Conservation (phyloP, 495 filamentous ascomycete genomes). For the Podospora appendiculata region DNA sequence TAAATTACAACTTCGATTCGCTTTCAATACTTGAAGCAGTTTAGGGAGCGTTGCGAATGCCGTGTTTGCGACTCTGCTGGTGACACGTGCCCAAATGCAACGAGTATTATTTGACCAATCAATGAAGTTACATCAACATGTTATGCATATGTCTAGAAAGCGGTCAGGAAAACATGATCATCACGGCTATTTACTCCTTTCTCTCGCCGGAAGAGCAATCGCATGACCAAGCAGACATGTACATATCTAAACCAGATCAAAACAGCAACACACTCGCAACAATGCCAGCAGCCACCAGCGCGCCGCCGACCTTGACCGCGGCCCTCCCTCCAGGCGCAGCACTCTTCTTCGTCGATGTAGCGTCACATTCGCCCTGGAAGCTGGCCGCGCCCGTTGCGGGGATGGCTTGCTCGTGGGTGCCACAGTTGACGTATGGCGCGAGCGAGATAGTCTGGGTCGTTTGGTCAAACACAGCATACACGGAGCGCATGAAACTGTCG, state of each 20-base stretch:
- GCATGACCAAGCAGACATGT: too few relatives aligned
- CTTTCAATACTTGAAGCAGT: too few relatives aligned
- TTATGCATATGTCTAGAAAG: too few relatives aligned
- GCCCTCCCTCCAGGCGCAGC: background rate
- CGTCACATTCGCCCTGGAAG: slow-evolving; percentile 6
- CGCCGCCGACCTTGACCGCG: background rate
- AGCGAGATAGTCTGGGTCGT: slow-evolving; percentile 10
- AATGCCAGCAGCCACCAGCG: background rate
- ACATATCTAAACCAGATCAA: background rate
- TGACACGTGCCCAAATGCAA: too few relatives aligned
- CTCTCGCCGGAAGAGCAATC: too few relatives aligned
- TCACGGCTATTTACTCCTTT: too few relatives aligned
- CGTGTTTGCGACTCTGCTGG: too few relatives aligned
- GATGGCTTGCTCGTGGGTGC: slow-evolving; percentile 9
- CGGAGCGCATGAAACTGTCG: slow-evolving; percentile 81
- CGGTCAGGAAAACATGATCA: too few relatives aligned
- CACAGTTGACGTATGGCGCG: slow-evolving; percentile 15
- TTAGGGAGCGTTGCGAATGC: too few relatives aligned
- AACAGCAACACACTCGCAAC: background rate
- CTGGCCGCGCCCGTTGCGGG: slow-evolving; percentile 1
- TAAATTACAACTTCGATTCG: too few relatives aligned
- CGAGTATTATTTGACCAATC: too few relatives aligned
- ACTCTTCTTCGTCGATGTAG: background rate
- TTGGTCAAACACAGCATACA: slow-evolving; percentile 45
- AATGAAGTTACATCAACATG: too few relatives aligned